Evolutionary conservation across 2,329 filamentous ascomycete genomes (phyloP).

Genomic region (Scedosporium apiospermum): DNA sequence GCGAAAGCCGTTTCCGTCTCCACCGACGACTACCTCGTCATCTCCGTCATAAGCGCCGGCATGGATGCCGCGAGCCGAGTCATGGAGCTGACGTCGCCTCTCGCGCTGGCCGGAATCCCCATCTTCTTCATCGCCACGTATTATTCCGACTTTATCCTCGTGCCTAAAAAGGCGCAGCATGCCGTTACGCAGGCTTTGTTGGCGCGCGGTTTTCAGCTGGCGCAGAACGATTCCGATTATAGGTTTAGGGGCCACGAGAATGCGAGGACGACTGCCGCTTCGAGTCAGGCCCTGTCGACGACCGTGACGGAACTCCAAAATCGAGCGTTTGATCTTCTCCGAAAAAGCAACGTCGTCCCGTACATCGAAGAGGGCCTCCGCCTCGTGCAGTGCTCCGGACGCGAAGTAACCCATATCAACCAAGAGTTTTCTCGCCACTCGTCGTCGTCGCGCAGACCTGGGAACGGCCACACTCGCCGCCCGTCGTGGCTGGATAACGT

Average conservation of each 20-base stretch:
- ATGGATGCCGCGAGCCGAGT: slow-evolving; percentile 88
- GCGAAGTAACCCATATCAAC: slow-evolving; percentile 33
- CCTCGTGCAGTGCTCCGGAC: slow-evolving; percentile 74
- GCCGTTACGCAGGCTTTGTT: slow-evolving; percentile 71
- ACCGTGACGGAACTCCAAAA: slow-evolving; percentile 70
- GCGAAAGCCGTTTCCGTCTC: slow-evolving; percentile 60
- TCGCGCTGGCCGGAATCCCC: slow-evolving; percentile 85
- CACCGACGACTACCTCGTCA: slow-evolving; percentile 73
- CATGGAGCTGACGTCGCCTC: slow-evolving; percentile 79
- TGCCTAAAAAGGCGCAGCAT: slow-evolving; percentile 63
- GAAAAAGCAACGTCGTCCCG: slow-evolving; percentile 64
- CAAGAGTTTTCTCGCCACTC: slow-evolving; percentile 26
- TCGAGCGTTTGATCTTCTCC: slow-evolving; percentile 77
- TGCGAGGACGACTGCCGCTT: slow-evolving; percentile 28
- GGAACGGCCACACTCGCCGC: slow-evolving; percentile 14
- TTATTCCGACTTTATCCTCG: slow-evolving; percentile 93
- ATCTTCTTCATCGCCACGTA: slow-evolving; percentile 99
- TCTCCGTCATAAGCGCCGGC: slow-evolving; percentile 82
- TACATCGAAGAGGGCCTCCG: slow-evolving; percentile 58
- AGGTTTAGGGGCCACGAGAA: slow-evolving; percentile 50
- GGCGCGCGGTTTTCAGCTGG: slow-evolving; percentile 74
- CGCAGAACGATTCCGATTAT: slow-evolving; percentile 45
- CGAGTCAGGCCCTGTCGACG: slow-evolving; percentile 67
- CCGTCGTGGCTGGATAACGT: slow-evolving; percentile 47
- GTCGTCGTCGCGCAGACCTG: slow-evolving; percentile 9